Percentiles rank a stretch among this genome's conserved stretches.
Evolutionary conservation across 768 basidiomycete species (phyloP).

Genomic region (Tephrocybe sp.): DNA sequence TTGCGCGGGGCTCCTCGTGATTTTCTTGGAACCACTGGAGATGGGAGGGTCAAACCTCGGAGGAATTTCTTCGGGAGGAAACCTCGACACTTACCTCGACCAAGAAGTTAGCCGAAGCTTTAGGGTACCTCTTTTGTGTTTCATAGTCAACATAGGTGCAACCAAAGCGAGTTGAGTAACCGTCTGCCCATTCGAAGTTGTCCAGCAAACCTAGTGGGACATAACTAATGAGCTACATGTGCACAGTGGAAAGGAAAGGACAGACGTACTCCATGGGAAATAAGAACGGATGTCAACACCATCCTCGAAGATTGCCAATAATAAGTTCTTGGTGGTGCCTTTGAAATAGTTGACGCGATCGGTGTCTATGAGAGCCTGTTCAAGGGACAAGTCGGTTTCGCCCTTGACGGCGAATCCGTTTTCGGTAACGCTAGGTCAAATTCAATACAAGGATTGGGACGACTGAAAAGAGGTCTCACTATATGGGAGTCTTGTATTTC

Average conservation of each 20-base stretch:
- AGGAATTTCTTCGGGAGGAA: not conserved
- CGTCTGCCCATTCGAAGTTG: conserved; percentile 79
- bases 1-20: conserved; percentile 8
- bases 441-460: conserved; percentile 5
- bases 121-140: conserved; percentile 64
- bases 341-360: conserved; percentile 68
- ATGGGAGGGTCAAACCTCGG: not conserved
- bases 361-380: conserved; percentile 52
- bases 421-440: conserved; percentile 55
- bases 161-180: conserved; percentile 66
- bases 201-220: conserved; percentile 61
- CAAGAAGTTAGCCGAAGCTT: conserved; percentile 58
- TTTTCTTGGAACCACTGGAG: conserved; percentile 38
- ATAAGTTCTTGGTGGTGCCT: conserved; percentile 51
- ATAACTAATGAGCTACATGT: not conserved
- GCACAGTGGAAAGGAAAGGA: not conserved
- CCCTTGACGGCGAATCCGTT: conserved; percentile 72
- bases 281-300: conserved; percentile 61
- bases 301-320: conserved; percentile 58
- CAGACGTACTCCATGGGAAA: conserved; percentile 63
- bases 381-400: conserved; percentile 51
- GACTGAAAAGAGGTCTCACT: conserved; percentile 20
- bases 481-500: conserved; percentile 40
- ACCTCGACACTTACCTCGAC: conserved; percentile 37
- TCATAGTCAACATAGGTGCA: conserved; percentile 70